Percentiles rank a stretch among this genome's conserved stretches.
Conservation (phyloP, 2,329 filamentous ascomycete species). For the Neurospora sp. region DNA sequence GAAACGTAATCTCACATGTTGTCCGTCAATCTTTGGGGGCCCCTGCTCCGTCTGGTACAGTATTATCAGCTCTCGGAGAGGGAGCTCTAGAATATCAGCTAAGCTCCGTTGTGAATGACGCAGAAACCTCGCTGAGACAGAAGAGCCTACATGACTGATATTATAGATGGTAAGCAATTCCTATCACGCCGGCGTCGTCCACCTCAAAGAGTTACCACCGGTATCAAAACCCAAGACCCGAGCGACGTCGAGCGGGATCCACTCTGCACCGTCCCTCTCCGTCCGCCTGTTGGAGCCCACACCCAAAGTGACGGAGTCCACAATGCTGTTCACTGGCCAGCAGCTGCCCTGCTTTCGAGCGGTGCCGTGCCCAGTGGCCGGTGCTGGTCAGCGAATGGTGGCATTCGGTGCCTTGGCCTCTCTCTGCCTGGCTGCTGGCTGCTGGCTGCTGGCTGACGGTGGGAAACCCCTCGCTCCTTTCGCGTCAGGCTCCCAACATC, state of each 20-base stretch:
- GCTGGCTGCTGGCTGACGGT: neutral
- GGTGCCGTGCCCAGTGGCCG: neutral
- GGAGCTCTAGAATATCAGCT: too few relatives aligned
- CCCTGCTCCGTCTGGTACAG: neutral
- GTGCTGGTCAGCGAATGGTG: neutral
- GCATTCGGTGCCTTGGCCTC: neutral
- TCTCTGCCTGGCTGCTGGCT: neutral
- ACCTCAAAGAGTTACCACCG: neutral
- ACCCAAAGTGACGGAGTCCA: neutral
- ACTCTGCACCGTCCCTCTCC: neutral
- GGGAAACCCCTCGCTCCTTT: neutral
- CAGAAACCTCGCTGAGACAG: neutral
- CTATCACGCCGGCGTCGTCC: neutral
- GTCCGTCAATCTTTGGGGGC: neutral
- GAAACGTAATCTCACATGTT: neutral
- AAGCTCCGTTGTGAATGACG: neutral
- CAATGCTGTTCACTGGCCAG: neutral
- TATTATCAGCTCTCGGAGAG: neutral
- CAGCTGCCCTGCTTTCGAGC: neutral
- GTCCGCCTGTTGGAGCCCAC: neutral
- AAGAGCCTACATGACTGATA: neutral
- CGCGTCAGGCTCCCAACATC: neutral
- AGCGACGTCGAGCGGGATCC: neutral
- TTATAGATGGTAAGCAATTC: neutral
- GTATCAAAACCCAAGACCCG: neutral